Conservation (phyloP, 1,284 basidiomycete species). For the Ustilago hordei region DNA sequence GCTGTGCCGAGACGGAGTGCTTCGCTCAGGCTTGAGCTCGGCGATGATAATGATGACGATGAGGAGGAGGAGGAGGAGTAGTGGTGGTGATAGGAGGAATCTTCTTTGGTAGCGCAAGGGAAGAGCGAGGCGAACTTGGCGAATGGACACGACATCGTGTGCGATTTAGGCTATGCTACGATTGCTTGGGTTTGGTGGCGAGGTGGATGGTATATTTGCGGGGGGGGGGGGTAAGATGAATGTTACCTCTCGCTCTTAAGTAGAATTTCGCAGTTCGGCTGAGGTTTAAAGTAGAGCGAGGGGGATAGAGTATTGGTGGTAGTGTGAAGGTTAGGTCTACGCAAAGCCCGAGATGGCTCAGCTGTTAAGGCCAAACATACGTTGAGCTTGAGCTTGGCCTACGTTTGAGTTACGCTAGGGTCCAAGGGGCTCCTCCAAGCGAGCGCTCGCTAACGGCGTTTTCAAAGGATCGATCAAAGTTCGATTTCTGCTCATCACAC, state of each 20-base stretch:
- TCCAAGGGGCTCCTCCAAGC: not conserved
- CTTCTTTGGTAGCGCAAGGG: slow-evolving; percentile 2
- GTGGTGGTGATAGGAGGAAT: not conserved
- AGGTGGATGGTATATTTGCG: not conserved
- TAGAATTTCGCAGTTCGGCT: not conserved
- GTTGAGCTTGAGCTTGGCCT: no score
- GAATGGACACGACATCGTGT: slow-evolving; percentile 49
- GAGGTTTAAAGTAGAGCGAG: not conserved
- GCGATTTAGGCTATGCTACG: no score
- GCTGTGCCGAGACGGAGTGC: slow-evolving; percentile 44
- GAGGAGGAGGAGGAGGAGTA: not conserved
- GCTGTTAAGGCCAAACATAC: no score
- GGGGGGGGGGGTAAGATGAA: not conserved
- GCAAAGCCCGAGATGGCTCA: not conserved
- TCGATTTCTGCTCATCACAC: no score
- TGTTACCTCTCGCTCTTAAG: not conserved
- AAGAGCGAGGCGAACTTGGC: slow-evolving; percentile 38
- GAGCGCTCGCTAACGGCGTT: no score
- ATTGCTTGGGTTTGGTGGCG: not conserved
- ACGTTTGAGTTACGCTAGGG: not conserved
- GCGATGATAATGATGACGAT: no score
- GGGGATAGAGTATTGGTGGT: not conserved
- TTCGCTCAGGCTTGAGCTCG: slow-evolving; percentile 22
- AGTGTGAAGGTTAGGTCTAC: not conserved
- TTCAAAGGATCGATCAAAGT: no score